phyloP scores from a whole-genome alignment of 495 filamentous ascomycete species.

The Amphirosellinia nigrospora region DNA sequence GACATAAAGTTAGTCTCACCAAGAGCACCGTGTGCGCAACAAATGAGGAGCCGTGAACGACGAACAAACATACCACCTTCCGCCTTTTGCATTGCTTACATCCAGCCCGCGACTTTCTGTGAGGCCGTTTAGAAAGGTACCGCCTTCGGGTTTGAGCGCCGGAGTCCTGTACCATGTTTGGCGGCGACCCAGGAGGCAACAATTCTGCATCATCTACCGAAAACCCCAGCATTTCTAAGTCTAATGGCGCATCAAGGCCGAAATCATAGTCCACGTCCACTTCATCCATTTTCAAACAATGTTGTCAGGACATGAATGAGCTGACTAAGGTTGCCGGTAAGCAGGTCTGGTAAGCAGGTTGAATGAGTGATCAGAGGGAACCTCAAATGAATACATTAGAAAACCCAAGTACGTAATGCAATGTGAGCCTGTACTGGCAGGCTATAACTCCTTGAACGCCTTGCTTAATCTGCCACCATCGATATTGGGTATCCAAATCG shows the following conservation, averaged over 20 bases:
- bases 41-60: background rate
- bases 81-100: slow-evolving; percentile 53
- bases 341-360: no score
- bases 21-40: background rate
- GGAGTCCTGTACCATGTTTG: background rate
- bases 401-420: background rate
- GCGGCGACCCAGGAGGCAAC: background rate
- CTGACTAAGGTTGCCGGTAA: background rate
- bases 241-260: background rate
- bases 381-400: background rate
- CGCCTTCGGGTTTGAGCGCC: slow-evolving; percentile 31
- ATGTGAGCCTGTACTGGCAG: background rate
- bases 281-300: slow-evolving; percentile 5
- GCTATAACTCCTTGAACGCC: background rate
- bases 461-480: background rate
- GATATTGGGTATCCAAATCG: no score
- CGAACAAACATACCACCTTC: slow-evolving; percentile 46
- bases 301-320: background rate
- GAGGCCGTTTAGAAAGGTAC: slow-evolving; percentile 56
- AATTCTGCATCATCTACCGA: background rate
- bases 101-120: slow-evolving; percentile 59
- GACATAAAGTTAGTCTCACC: slow-evolving; percentile 3
- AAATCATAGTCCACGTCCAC: background rate
- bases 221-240: background rate
- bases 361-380: background rate